Percentiles rank a stretch among this genome's conserved stretches.
Evolutionary conservation across 139 green algal species (phyloP).

Genomic region (Deuterostichococcus epilithicus): DNA sequence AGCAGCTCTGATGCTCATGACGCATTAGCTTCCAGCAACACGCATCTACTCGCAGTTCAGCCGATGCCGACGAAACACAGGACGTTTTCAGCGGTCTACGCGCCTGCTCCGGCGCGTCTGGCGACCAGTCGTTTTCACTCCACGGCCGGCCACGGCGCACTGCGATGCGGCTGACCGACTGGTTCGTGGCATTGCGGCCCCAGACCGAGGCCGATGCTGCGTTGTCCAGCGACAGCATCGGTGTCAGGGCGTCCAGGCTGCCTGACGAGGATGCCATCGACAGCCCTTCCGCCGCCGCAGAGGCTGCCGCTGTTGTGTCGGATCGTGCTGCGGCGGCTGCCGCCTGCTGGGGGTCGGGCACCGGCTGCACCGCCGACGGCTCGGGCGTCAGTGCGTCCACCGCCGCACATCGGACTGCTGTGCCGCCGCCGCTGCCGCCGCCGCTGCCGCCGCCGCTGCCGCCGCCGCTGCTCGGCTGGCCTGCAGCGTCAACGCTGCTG

Average conservation of each 20-base stretch:
- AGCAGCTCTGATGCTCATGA: no score
- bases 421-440: not conserved
- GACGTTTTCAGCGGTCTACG: no score
- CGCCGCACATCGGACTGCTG: not conserved
- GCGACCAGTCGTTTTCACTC: not conserved
- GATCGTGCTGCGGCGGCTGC: no score
- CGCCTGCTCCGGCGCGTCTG: not conserved
- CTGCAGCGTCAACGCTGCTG: constrained; percentile 4
- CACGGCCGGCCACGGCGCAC: not conserved
- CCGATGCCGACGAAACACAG: no score
- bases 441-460: not conserved
- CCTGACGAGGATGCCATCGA: no score
- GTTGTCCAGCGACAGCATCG: not conserved
- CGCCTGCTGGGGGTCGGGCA: not conserved
- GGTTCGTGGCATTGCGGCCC: not conserved
- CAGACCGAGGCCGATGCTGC: not conserved
- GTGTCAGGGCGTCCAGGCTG: not conserved
- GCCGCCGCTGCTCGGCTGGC: not conserved
- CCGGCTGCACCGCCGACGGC: constrained; percentile 1
- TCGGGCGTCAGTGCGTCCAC: no score
- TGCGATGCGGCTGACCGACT: not conserved
- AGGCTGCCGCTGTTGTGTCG: not conserved
- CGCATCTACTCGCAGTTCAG: no score
- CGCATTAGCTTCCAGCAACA: no score
- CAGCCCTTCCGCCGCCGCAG: no score